These are phyloP conservation scores for Byssochlamys sp. DNA, from an alignment of 2,329 filamentous ascomycete genomes.

Conservation along the genomic window DNA sequence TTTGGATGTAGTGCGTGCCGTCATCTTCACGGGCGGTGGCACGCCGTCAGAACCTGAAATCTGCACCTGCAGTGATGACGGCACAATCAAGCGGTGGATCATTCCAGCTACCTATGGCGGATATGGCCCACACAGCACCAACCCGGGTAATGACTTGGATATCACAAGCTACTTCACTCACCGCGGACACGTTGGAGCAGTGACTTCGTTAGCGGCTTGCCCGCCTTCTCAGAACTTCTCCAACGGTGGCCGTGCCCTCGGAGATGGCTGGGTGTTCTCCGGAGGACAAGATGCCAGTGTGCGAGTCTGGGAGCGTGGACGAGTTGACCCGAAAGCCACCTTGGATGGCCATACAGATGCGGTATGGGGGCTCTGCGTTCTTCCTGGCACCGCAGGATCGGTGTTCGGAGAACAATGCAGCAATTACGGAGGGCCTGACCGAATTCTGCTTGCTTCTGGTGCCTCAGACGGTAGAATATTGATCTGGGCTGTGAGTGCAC, in stretches of 20 bases:
- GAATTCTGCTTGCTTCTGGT: conserved; percentile 82
- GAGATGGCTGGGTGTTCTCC: conserved; percentile 97
- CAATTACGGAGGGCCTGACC: conserved; percentile 69
- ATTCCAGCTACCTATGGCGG: conserved; percentile 71
- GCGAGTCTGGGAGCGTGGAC: conserved; percentile 86
- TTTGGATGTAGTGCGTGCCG: conserved; percentile 81
- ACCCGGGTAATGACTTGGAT: conserved; percentile 68
- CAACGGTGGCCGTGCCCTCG: conserved; percentile 74
- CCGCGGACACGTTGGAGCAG: conserved; percentile 80
- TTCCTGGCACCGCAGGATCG: conserved; percentile 70
- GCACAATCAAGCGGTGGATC: conserved; percentile 92
- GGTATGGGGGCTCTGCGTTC: conserved; percentile 87
- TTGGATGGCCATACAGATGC: conserved; percentile 90
- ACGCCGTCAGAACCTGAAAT: conserved; percentile 94
- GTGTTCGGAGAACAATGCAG: conserved; percentile 66
- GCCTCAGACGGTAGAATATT: conserved; percentile 84
- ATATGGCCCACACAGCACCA: conserved; percentile 43
- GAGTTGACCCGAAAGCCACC: conserved; percentile 89
- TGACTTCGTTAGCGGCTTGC: conserved; percentile 78
- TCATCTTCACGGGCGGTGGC: conserved; percentile 93
- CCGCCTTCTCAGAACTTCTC: conserved; percentile 80
- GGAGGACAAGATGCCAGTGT: conserved; percentile 90
- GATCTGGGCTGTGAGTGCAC: conserved; percentile 87
- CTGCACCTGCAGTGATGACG: conserved; percentile 90
- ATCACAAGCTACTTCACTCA: conserved; percentile 92